Evolutionary conservation across 768 basidiomycete genomes (phyloP).

Genomic region (Mycena metata): DNA sequence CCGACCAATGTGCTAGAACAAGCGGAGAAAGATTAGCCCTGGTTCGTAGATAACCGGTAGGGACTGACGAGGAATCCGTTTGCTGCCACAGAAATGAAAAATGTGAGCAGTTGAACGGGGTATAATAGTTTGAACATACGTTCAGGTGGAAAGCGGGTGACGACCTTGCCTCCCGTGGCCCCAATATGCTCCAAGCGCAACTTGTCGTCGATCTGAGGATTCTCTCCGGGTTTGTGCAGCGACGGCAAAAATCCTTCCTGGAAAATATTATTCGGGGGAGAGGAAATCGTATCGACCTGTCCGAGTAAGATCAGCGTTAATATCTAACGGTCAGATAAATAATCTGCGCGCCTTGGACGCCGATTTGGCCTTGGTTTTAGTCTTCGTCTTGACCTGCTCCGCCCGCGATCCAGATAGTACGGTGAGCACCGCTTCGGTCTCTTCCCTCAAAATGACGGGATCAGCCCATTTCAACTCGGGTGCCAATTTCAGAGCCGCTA

Average conservation of each 20-base stretch:
- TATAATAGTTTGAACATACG: constrained; percentile 61
- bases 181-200: constrained; percentile 86
- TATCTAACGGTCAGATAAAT: neutral
- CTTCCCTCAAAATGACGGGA: constrained; percentile 42
- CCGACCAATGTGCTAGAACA: neutral
- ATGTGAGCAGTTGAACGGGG: neutral
- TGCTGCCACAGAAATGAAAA: neutral
- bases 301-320: neutral
- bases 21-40: no score
- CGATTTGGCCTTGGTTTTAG: neutral
- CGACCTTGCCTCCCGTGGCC: constrained; percentile 83
- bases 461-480: constrained; percentile 5
- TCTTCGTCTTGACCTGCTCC: neutral
- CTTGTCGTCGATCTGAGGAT: constrained; percentile 83
- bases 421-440: constrained; percentile 59
- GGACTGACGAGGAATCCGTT: constrained; percentile 10
- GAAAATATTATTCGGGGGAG: constrained; percentile 76
- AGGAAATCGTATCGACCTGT: constrained; percentile 49
- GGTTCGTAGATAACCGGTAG: no score
- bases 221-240: constrained; percentile 93
- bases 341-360: neutral
- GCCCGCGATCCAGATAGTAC: constrained; percentile 45
- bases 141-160: constrained; percentile 98
- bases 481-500: neutral
- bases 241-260: constrained; percentile 93